These are phyloP conservation scores for Favolaschia claudopus DNA, from an alignment of 768 basidiomycete species.

Conservation along the genomic window DNA sequence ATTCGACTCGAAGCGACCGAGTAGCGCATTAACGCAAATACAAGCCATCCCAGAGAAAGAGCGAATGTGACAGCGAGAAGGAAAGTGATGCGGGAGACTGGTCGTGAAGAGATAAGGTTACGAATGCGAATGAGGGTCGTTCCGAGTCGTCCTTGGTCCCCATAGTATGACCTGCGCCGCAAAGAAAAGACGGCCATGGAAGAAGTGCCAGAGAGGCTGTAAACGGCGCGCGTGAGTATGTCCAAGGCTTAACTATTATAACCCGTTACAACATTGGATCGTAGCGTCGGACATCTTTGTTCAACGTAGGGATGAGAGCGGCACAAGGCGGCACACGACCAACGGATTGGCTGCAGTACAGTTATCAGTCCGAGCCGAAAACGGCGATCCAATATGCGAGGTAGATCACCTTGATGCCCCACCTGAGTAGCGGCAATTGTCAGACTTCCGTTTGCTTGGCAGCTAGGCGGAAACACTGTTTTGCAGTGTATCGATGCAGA, in stretches of 20 bases:
- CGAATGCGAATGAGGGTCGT: not conserved
- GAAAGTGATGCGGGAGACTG: constrained; percentile 1
- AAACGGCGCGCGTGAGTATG: not conserved
- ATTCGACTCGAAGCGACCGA: not conserved
- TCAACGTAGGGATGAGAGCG: no score
- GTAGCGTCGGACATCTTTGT: no score
- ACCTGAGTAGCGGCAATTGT: no score
- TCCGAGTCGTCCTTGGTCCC: not conserved
- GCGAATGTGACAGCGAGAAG: constrained; percentile 1
- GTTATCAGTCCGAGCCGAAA: not conserved
- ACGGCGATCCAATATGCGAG: no score
- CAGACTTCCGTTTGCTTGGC: no score
- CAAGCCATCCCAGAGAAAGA: not conserved
- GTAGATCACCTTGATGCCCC: no score
- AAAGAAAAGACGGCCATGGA: constrained; percentile 2
- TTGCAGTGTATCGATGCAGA: no score
- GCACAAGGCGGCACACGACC: constrained; percentile 21
- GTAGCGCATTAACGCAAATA: not conserved
- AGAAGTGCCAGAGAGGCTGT: not conserved
- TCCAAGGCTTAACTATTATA: not conserved
- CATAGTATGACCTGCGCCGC: constrained; percentile 7
- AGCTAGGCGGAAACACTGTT: no score
- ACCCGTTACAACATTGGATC: not conserved
- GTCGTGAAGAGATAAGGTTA: not conserved
- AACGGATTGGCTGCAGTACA: not conserved